A percentile compares a stretch with the other conserved stretches of the same genome.
These are phyloP conservation scores for Psilocybe cubensis DNA, from an alignment of 768 basidiomycete genomes.

Conservation along the genomic window DNA sequence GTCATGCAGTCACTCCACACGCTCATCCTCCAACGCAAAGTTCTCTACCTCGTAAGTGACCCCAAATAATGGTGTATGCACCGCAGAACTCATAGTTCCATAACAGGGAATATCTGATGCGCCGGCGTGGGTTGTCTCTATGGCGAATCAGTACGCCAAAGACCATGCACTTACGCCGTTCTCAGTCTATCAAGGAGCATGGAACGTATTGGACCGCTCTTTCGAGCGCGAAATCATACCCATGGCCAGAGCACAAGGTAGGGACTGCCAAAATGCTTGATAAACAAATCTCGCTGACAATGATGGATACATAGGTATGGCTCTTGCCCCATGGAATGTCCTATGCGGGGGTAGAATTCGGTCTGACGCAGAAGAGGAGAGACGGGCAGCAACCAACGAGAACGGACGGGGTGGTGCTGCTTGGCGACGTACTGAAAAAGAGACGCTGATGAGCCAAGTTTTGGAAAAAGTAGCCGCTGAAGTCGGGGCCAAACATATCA, in stretches of 20 bases:
- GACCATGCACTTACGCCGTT: slow-evolving; percentile 54
- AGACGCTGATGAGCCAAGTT: slow-evolving; percentile 43
- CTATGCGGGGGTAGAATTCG: slow-evolving; percentile 48
- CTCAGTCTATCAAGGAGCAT: slow-evolving; percentile 53
- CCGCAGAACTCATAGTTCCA: background rate
- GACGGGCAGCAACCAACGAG: slow-evolving; percentile 39
- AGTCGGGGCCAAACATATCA: slow-evolving; percentile 49
- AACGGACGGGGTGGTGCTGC: slow-evolving; percentile 22
- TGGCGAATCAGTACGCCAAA: slow-evolving; percentile 54
- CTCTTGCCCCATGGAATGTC: slow-evolving; percentile 37
- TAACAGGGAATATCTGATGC: slow-evolving; percentile 42
- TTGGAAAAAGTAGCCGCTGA: slow-evolving; percentile 55
- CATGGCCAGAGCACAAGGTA: slow-evolving; percentile 33
- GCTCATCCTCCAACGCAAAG: slow-evolving; percentile 55
- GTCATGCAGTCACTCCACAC: slow-evolving; percentile 54
- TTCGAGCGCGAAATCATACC: slow-evolving; percentile 61
- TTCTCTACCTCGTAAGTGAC: slow-evolving; percentile 42
- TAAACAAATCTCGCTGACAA: background rate
- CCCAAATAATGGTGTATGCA: too few species aligned
- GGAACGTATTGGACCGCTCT: slow-evolving; percentile 47
- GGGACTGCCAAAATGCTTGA: background rate
- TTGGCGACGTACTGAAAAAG: slow-evolving; percentile 51
- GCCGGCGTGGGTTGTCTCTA: slow-evolving; percentile 53
- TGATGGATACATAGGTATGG: slow-evolving; percentile 8
- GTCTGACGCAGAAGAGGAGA: slow-evolving; percentile 48